phyloP scores from a whole-genome alignment of 2,329 filamentous ascomycete species.

The Tympanopsis confertula region DNA sequence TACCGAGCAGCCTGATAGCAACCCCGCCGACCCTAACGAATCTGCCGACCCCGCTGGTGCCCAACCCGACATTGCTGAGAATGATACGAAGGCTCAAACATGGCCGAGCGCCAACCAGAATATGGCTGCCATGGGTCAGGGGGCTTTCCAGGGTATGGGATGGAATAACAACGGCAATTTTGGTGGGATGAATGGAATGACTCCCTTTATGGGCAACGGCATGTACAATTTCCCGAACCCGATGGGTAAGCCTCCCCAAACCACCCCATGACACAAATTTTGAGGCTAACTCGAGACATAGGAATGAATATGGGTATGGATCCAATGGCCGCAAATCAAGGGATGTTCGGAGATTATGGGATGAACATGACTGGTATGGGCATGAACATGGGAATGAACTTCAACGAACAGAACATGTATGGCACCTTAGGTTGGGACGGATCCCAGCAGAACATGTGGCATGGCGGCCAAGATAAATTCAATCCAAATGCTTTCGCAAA shows the following conservation, averaged over 20 bases:
- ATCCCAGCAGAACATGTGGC: constrained; percentile 33
- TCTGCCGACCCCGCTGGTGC: too few species aligned
- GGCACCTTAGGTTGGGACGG: constrained; percentile 33
- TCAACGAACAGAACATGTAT: constrained; percentile 35
- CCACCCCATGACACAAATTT: not conserved
- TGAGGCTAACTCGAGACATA: constrained; percentile 10
- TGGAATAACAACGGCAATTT: constrained; percentile 1
- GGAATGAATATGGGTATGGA: constrained; percentile 58
- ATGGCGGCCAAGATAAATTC: constrained; percentile 42
- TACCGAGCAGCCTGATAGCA: too few species aligned
- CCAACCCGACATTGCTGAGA: too few species aligned
- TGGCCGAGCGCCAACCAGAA: too few species aligned
- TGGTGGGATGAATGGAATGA: not conserved
- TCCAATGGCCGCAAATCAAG: constrained; percentile 34
- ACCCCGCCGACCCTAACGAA: too few species aligned
- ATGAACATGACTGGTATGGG: constrained; percentile 38
- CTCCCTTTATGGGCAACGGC: not conserved
- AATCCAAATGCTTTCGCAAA: constrained; percentile 34
- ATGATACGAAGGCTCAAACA: too few species aligned
- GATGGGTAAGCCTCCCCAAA: not conserved
- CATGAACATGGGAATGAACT: constrained; percentile 48
- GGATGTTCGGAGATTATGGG: constrained; percentile 33
- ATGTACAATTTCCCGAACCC: constrained; percentile 1
- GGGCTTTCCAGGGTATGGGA: not conserved
- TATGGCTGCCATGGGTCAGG: not conserved